Percentiles rank a stretch among this genome's conserved stretches.
These are phyloP conservation scores for Gossypioides kirkii DNA, from an alignment of 345 rosid genomes.

Conservation along the genomic window DNA sequence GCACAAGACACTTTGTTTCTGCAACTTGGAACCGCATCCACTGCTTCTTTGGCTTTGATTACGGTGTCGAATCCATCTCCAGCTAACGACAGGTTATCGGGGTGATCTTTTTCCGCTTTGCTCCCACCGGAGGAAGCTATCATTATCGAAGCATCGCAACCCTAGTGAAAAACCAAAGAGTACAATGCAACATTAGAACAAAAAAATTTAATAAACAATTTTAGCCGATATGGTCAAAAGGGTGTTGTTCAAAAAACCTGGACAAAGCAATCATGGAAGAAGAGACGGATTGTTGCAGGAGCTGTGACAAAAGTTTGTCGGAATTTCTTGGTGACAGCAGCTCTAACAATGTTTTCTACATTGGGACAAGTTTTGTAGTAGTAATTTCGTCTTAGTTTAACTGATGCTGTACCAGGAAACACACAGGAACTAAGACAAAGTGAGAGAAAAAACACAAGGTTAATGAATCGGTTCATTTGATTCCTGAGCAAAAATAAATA, in stretches of 20 bases:
- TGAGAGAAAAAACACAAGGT: constrained; percentile 26
- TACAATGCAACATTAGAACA: background rate
- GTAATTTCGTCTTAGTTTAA: constrained; percentile 48
- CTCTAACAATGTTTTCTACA: constrained; percentile 55
- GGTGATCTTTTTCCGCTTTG: constrained; percentile 79
- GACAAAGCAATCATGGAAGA: constrained; percentile 83
- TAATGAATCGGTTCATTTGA: constrained; percentile 21
- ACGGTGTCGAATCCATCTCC: constrained; percentile 93
- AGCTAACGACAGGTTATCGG: constrained; percentile 72
- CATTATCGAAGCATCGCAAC: constrained; percentile 74
- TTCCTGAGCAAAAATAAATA: background rate
- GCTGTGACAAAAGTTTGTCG: constrained; percentile 58
- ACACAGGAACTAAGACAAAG: constrained; percentile 34
- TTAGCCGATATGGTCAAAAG: background rate
- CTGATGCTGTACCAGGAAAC: constrained; percentile 40
- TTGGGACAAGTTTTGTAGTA: constrained; percentile 59
- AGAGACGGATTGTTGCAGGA: constrained; percentile 76
- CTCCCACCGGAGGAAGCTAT: constrained; percentile 45
- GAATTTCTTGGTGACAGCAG: constrained; percentile 40
- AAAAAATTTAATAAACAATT: background rate
- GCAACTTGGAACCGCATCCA: constrained; percentile 48
- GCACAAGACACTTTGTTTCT: constrained; percentile 74
- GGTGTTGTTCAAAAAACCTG: constrained; percentile 26
- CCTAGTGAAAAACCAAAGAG: constrained; percentile 22
- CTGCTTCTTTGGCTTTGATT: constrained; percentile 68